Evolutionary conservation across 2,329 filamentous ascomycete genomes (phyloP).

Genomic region (Botrytis fabae): DNA sequence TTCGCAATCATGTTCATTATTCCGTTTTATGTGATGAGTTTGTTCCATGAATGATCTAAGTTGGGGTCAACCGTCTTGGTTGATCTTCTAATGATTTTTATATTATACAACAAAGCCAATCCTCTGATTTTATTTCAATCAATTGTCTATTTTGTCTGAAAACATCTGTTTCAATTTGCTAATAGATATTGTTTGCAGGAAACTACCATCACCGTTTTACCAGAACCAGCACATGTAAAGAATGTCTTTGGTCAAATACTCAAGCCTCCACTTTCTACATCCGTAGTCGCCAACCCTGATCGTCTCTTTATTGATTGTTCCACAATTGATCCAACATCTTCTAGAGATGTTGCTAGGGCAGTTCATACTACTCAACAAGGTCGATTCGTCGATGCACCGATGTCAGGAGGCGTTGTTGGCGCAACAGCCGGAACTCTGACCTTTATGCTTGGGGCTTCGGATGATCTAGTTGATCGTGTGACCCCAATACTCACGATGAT

Average conservation of each 20-base stretch:
- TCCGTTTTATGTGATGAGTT: constrained; percentile 38
- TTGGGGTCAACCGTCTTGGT: constrained; percentile 37
- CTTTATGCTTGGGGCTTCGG: constrained; percentile 85
- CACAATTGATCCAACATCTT: constrained; percentile 90
- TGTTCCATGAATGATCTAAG: constrained; percentile 40
- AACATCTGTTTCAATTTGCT: background rate
- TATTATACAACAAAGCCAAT: constrained; percentile 39
- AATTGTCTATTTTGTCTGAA: background rate
- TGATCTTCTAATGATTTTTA: constrained; percentile 37
- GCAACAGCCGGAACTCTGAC: constrained; percentile 84
- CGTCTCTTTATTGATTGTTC: constrained; percentile 94
- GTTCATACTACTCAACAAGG: constrained; percentile 68
- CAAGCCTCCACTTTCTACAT: constrained; percentile 53
- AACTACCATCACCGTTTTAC: constrained; percentile 83
- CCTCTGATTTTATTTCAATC: constrained; percentile 34
- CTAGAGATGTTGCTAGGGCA: constrained; percentile 70
- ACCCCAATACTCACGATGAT: constrained; percentile 74
- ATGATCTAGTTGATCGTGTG: constrained; percentile 60
- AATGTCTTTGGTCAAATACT: constrained; percentile 79
- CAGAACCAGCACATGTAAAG: constrained; percentile 85
- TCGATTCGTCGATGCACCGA: constrained; percentile 88
- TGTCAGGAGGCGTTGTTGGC: constrained; percentile 94
- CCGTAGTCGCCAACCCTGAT: constrained; percentile 51
- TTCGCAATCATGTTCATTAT: constrained; percentile 10
- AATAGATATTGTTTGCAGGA: constrained; percentile 55